Evolutionary conservation across 2,329 filamentous ascomycete genomes (phyloP).

Genomic region (Phialemonium atrogriseum): DNA sequence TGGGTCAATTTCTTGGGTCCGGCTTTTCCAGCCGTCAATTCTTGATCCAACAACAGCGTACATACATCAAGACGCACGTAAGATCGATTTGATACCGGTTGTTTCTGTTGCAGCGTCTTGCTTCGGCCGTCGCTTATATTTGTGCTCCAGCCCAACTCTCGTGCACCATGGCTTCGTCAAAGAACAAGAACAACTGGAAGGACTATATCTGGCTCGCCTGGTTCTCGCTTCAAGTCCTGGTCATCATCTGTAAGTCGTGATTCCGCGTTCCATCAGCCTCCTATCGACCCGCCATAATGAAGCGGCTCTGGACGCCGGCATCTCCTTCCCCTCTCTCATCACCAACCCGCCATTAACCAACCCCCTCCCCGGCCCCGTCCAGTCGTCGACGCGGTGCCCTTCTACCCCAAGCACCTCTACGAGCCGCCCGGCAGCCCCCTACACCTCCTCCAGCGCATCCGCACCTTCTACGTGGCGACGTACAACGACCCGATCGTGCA

Average conservation of each 20-base stretch:
- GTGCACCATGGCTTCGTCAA: conserved; percentile 5
- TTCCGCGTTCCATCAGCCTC: neutral
- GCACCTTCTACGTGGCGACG: conserved; percentile 34
- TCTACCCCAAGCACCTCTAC: conserved; percentile 42
- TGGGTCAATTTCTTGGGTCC: too few species aligned
- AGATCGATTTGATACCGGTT: too few species aligned
- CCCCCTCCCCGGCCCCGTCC: too few species aligned
- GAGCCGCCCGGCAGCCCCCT: conserved; percentile 32
- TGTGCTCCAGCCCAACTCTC: too few species aligned
- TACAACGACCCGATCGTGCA: conserved; percentile 47
- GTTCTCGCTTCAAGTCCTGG: conserved; percentile 21
- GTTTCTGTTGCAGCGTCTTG: too few species aligned
- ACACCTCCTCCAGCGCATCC: conserved; percentile 36
- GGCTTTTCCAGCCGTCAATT: too few species aligned
- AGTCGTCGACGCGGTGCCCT: conserved; percentile 46
- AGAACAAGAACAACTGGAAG: conserved; percentile 7
- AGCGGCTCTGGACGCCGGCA: too few species aligned
- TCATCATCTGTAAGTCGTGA: conserved; percentile 21
- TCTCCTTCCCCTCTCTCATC: neutral
- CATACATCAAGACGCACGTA: too few species aligned
- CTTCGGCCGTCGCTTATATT: too few species aligned
- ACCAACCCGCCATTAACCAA: conserved; percentile 2
- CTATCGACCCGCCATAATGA: too few species aligned
- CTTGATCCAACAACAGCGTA: too few species aligned
- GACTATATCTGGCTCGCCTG: conserved; percentile 24